Evolutionary conservation across 2,329 filamentous ascomycete genomes (phyloP), one percentile per base, ranked within the genome.

Genomic region (Colletotrichum endophyticum): DNA sequence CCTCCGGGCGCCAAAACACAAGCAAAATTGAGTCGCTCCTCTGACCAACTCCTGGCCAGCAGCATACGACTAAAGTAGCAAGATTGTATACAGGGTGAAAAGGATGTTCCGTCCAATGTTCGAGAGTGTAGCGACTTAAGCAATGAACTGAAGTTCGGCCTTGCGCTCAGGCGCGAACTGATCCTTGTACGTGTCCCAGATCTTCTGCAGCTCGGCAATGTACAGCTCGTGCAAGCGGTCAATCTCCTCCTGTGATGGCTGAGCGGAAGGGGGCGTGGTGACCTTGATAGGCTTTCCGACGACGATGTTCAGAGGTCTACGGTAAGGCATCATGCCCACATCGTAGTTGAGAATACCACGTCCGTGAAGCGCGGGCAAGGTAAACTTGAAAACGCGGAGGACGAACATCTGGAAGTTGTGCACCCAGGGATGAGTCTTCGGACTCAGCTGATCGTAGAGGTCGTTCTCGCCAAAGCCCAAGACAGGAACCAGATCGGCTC

Each of bases 271-370:
- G 66, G 89, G 84, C 81, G 90, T 89, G 67, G 91, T 86, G 8
- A 98, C 94, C 78, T 89, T 88, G 77, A 98, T 95, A 0, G 96
- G 96, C 69, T 91, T 90, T 5, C 96, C 96, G 16, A 98, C 95
- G 15, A 99, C 96, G 64, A 98, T 92, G 82, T 99, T 97, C 75
- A 99, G 88, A 13, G 95, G 94, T 67, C 93, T 90, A 15, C 97
- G 92, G 84, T 98, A 99, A 1, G 97, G 97, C 95, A 99, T 96
- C 81, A 99, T 87, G 6, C 97, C 97, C 16, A 98, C 95, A 84
- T 99, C 97, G 83, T 99, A 99, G 85, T 99, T 99, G 87, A 99
- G 98, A 56, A 99, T 93, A 15, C 96, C 96, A 30, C 96, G 88
- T 4, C 96, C 96, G 84, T 98, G 96, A 81, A 98, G 94, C 32